A percentile compares a stretch with the other conserved stretches of the same genome.
phyloP scores from a whole-genome alignment of 768 basidiomycete genomes.

The Lyophyllum decastes region DNA sequence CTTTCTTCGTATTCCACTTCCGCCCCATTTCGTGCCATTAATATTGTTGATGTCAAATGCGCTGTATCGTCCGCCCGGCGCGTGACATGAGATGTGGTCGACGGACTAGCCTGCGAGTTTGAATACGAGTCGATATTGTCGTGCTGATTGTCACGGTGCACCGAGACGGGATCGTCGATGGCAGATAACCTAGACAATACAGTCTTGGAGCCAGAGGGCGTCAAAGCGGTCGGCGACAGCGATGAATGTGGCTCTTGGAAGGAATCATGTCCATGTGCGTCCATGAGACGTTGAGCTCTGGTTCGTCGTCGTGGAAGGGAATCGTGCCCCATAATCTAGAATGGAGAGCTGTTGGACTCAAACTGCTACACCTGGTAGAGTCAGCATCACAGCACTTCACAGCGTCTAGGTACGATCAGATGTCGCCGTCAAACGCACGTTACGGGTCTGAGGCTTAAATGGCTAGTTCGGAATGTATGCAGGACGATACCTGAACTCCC shows the following conservation, averaged over 20 bases:
- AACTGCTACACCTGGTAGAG: too few species aligned
- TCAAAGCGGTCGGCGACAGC: slow-evolving; percentile 13
- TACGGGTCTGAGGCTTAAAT: too few species aligned
- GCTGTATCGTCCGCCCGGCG: slow-evolving; percentile 60
- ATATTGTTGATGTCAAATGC: slow-evolving; percentile 56
- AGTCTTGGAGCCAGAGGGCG: slow-evolving; percentile 20
- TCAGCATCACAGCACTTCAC: too few species aligned
- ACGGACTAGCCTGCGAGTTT: slow-evolving; percentile 46
- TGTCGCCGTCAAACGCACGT: too few species aligned
- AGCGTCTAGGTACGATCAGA: too few species aligned
- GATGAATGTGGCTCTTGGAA: slow-evolving; percentile 23
- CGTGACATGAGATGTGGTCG: slow-evolving; percentile 52
- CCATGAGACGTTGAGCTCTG: slow-evolving; percentile 50
- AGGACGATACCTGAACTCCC: too few species aligned
- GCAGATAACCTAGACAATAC: slow-evolving; percentile 17
- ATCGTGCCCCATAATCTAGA: too few species aligned
- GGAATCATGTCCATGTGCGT: slow-evolving; percentile 39
- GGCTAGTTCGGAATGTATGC: too few species aligned
- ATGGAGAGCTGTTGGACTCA: too few species aligned
- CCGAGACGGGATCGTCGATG: slow-evolving; percentile 51
- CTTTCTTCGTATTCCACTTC: slow-evolving; percentile 29
- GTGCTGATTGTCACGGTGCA: slow-evolving; percentile 33
- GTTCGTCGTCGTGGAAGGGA: slow-evolving; percentile 51
- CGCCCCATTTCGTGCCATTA: slow-evolving; percentile 32
- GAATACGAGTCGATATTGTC: slow-evolving; percentile 38